Percentiles rank a stretch among this genome's conserved stretches.
These are phyloP conservation scores for Candida silvicultrix DNA, from an alignment of 805 yeast genomes.

Conservation along the genomic window DNA sequence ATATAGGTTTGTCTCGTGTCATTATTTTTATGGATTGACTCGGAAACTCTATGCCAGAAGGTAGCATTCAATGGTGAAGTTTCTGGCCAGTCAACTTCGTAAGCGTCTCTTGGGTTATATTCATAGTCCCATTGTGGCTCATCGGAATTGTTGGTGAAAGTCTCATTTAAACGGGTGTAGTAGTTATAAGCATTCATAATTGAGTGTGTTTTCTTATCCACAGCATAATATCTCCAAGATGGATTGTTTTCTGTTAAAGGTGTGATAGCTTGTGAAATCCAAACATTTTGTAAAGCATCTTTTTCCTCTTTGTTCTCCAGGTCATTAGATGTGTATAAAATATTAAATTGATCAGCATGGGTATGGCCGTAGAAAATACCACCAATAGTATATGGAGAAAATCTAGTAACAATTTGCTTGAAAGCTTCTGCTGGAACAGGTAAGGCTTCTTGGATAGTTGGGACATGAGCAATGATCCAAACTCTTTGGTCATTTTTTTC, in stretches of 20 bases:
- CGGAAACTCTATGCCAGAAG: slow-evolving; percentile 42
- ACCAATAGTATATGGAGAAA: slow-evolving; percentile 63
- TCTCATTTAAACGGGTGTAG: slow-evolving; percentile 53
- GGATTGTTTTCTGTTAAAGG: slow-evolving; percentile 59
- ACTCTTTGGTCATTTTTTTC: slow-evolving; percentile 55
- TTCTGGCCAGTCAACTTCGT: slow-evolving; percentile 55
- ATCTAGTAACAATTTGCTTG: slow-evolving; percentile 53
- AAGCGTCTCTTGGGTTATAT: slow-evolving; percentile 58
- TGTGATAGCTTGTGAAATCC: slow-evolving; percentile 63
- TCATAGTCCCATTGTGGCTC: slow-evolving; percentile 61
- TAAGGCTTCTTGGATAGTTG: slow-evolving; percentile 53
- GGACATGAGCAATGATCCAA: slow-evolving; percentile 72
- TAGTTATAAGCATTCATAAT: slow-evolving; percentile 55
- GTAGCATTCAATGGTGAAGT: slow-evolving; percentile 35
- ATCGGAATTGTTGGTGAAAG: slow-evolving; percentile 43
- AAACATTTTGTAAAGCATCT: slow-evolving; percentile 48
- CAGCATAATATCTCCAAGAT: slow-evolving; percentile 66
- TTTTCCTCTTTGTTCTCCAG: slow-evolving; percentile 30
- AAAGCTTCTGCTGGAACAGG: slow-evolving; percentile 56
- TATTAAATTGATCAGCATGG: slow-evolving; percentile 60
- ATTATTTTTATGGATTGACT: slow-evolving; percentile 34
- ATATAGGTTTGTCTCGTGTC: slow-evolving; percentile 43
- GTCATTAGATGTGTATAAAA: slow-evolving; percentile 43
- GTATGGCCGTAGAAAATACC: slow-evolving; percentile 69
- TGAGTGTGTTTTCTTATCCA: slow-evolving; percentile 54